These are phyloP conservation scores for Kodamaea laetipori DNA, from an alignment of 805 yeast species.

Conservation along the genomic window DNA sequence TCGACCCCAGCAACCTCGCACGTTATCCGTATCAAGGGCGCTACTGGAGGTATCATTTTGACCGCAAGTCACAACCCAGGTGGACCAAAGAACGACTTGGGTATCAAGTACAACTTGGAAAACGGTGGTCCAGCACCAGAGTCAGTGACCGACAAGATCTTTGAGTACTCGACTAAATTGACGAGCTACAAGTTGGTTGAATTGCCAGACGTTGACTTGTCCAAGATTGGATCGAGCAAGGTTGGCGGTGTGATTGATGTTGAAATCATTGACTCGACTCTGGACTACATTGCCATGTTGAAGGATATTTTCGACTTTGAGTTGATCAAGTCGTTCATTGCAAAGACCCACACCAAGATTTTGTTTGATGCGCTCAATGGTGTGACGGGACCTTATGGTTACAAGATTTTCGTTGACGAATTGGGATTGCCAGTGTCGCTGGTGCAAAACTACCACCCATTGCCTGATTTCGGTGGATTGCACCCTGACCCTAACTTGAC, in stretches of 20 bases:
- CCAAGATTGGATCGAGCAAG: constrained; percentile 51
- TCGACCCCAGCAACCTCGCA: constrained; percentile 98
- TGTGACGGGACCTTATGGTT: constrained; percentile 96
- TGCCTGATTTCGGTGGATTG: constrained; percentile 93
- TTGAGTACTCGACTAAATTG: constrained; percentile 62
- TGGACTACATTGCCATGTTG: constrained; percentile 75
- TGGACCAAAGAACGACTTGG: constrained; percentile 88
- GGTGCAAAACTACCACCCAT: constrained; percentile 77
- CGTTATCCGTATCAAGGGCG: constrained; percentile 70
- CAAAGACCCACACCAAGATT: constrained; percentile 51
- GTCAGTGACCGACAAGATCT: constrained; percentile 85
- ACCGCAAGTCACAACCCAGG: constrained; percentile 99
- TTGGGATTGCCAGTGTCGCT: constrained; percentile 71
- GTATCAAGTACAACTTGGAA: constrained; percentile 90
- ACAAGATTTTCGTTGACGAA: constrained; percentile 79
- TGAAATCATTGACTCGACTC: constrained; percentile 81
- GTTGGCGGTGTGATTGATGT: constrained; percentile 63
- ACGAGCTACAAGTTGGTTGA: constrained; percentile 61
- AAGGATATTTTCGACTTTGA: constrained; percentile 86
- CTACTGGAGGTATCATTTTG: constrained; percentile 93
- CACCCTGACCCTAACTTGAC: constrained; percentile 98
- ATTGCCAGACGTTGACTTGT: constrained; percentile 66
- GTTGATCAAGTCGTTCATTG: constrained; percentile 71
- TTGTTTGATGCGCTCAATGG: constrained; percentile 92
- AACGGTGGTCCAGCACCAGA: constrained; percentile 99